These are phyloP conservation scores for Aspergillus cejpii DNA, from an alignment of 2,329 filamentous ascomycete species.

Conservation along the genomic window DNA sequence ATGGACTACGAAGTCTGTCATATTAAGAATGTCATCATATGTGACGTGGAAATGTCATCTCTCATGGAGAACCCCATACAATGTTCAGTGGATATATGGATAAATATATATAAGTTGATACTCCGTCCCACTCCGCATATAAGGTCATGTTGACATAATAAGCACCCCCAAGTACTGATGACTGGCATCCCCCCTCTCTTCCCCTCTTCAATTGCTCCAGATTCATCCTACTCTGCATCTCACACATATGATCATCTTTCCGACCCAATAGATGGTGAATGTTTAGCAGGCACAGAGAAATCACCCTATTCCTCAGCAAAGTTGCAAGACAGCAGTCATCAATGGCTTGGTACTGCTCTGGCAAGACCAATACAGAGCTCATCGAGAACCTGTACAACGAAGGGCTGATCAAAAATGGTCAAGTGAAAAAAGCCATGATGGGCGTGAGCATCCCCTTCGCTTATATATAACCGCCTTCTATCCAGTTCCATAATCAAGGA, in stretches of 20 bases:
- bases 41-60: too few relatives aligned
- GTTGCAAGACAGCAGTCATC: slow-evolving; percentile 11
- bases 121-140: too few relatives aligned
- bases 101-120: too few relatives aligned
- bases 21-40: too few relatives aligned
- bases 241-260: not conserved
- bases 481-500: not conserved
- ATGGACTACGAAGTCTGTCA: too few relatives aligned
- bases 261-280: slow-evolving; percentile 5
- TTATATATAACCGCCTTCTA: not conserved
- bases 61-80: too few relatives aligned
- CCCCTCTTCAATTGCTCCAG: too few relatives aligned
- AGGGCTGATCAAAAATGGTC: slow-evolving; percentile 63
- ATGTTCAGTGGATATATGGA: too few relatives aligned
- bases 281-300: slow-evolving; percentile 3
- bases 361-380: slow-evolving; percentile 64
- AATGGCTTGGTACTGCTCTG: slow-evolving; percentile 91
- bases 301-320: slow-evolving; percentile 1
- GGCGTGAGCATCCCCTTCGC: slow-evolving; percentile 45
- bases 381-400: slow-evolving; percentile 69
- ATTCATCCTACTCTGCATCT: too few relatives aligned
- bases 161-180: too few relatives aligned
- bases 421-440: slow-evolving; percentile 74
- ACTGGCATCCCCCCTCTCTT: too few relatives aligned
- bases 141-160: too few relatives aligned